Conservation (phyloP, 345 rosid species). For the Reutealis trisperma region DNA sequence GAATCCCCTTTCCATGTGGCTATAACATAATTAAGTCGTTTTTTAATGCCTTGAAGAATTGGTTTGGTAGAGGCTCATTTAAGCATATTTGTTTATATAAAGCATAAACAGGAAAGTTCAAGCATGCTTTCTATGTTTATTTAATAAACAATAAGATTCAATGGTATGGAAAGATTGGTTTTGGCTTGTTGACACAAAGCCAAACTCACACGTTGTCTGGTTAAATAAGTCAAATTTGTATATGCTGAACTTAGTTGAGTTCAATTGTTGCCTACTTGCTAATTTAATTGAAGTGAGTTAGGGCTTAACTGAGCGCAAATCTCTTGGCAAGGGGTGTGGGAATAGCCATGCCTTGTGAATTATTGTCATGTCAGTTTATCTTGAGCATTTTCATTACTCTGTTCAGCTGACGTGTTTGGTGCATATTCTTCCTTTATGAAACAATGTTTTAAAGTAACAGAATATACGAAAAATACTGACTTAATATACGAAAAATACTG, state of each 20-base stretch:
- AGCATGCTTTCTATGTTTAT: background rate
- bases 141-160: background rate
- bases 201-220: background rate
- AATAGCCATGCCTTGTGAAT: background rate
- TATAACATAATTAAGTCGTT: background rate
- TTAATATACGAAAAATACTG: too few species aligned
- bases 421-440: slow-evolving; percentile 3
- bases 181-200: background rate
- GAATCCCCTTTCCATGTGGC: background rate
- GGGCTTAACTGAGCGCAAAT: background rate
- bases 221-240: background rate
- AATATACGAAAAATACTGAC: background rate
- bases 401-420: background rate
- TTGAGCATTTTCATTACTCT: background rate
- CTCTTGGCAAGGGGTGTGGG: background rate
- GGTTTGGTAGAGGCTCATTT: background rate
- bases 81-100: too few species aligned
- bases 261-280: background rate
- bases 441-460: background rate
- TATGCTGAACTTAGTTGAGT: background rate
- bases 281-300: background rate
- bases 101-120: background rate
- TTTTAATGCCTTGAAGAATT: background rate
- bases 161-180: background rate
- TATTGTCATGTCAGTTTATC: background rate